A percentile compares a stretch with the other conserved stretches of the same genome.
Conservation (phyloP, 352 stramenopile species). For the Phytophthora fragariae region DNA sequence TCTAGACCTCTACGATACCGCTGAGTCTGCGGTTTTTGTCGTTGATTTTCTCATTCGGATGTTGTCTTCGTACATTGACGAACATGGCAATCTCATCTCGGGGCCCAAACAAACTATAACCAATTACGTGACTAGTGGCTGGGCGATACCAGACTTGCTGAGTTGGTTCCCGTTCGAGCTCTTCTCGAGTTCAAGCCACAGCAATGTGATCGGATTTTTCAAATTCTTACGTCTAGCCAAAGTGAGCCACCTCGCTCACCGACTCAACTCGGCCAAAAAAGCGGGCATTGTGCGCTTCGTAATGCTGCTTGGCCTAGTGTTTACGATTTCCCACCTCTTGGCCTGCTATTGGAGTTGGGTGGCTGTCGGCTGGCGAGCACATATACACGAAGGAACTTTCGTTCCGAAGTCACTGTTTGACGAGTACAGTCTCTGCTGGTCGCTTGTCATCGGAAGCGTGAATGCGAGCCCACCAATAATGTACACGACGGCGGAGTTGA, state of each 20-base stretch:
- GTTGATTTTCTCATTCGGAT: conserved; percentile 57
- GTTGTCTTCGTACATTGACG: conserved; percentile 55
- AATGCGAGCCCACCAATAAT: conserved; percentile 63
- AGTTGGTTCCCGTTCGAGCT: conserved; percentile 69
- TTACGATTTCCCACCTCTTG: conserved; percentile 52
- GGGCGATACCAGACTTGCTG: conserved; percentile 61
- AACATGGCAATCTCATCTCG: conserved; percentile 50
- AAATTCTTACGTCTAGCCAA: conserved; percentile 69
- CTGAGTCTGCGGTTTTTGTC: conserved; percentile 47
- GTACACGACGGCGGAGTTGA: conserved; percentile 48
- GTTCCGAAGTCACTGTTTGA: conserved; percentile 21
- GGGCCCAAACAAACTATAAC: conserved; percentile 42
- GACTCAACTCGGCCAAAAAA: conserved; percentile 62
- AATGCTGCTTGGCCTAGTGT: conserved; percentile 49
- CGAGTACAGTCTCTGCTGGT: conserved; percentile 56
- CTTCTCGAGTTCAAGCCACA: conserved; percentile 29
- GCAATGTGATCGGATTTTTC: conserved; percentile 51
- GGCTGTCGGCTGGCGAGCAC: conserved; percentile 44
- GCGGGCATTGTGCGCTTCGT: conserved; percentile 57
- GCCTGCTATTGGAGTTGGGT: conserved; percentile 68
- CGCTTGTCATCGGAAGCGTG: conserved; percentile 58
- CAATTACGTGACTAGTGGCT: conserved; percentile 56
- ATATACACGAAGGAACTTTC: conserved; percentile 37
- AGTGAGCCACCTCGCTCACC: conserved; percentile 55
- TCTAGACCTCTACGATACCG: conserved; percentile 32